Base-by-base conservation (phyloP, 805 yeast genomes). In the Hanseniaspora clermontiae region DNA sequence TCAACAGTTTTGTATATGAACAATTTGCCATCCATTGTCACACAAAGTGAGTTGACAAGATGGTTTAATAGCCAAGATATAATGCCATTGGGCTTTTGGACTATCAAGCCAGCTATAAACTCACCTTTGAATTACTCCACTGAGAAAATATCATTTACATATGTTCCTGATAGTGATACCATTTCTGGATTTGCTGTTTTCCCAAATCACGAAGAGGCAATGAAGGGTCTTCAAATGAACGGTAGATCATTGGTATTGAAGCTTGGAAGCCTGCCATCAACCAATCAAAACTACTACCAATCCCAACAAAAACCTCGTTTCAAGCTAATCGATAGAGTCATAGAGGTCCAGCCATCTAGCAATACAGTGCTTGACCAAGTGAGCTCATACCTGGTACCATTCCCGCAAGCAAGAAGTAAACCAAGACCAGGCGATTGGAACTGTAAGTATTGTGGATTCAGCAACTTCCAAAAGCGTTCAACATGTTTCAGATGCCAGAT, bases 341-440 rank as follows among this genome's bases (percentile, higher is more conserved):
- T 90, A 32, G 96, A 90, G 66, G 84, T 90, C 7, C 91, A 87
- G 62, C 95, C 97, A 1, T 87, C 95, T 0, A 83, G 93, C 43
- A 77, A 83, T 3, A 72, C 77, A 43, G 86, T 90, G 2, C 73
- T 90, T 49, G 96, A 87, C 61, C 77, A 81, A 59, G 95, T 96
- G 1, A 84, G 81, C 61, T 95, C 85, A 42, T 77, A 90, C 45
- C 72, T 90, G 59, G 77, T 87, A 0, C 88, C 95, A 3, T 90
- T 90, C 70, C 95, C 96, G 15, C 81, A 84, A 34, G 78, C 82
- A 38, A 84, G 87, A 61, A 89, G 90, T 69, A 77, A 93, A 63
- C 95, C 96, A 24, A 76, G 97, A 65, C 97, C 97, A 0, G 97
- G 97, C 20, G 97, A 90, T 67, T 90, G 97, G 97, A 87, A 86